These are phyloP conservation scores for Corymbia calophylla DNA, from an alignment of 441 rosid species.

Conservation along the genomic window DNA sequence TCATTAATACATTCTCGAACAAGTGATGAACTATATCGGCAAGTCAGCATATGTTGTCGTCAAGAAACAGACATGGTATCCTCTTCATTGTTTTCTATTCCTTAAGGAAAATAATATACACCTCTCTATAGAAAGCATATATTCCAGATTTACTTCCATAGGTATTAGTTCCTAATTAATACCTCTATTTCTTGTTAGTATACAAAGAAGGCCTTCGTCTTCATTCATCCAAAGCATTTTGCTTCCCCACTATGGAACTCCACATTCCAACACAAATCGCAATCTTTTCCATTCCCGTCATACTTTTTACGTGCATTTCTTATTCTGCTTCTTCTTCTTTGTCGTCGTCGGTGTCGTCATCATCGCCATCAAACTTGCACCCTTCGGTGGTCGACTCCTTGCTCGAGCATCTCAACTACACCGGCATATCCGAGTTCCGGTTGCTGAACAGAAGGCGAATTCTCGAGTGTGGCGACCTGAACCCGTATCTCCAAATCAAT, in stretches of 20 bases:
- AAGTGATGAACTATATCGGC: background rate
- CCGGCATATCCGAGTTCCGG: no score
- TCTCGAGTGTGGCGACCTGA: constrained; percentile 18
- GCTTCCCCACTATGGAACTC: background rate
- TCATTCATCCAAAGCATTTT: background rate
- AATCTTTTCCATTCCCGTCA: background rate
- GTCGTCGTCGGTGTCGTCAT: no score
- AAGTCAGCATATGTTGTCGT: background rate
- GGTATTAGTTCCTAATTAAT: background rate
- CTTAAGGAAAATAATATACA: background rate
- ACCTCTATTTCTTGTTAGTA: background rate
- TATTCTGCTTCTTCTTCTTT: background rate
- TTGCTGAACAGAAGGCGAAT: background rate
- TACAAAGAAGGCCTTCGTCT: background rate
- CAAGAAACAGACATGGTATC: background rate
- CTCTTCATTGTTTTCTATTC: background rate
- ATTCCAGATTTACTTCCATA: background rate
- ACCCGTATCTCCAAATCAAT: constrained; percentile 24
- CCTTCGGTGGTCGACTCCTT: no score
- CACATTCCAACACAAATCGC: background rate
- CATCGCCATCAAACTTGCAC: no score
- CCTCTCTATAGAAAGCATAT: background rate
- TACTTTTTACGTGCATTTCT: background rate
- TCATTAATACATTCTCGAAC: background rate
- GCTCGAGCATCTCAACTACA: no score